Evolutionary conservation across 1,139 yeast genomes (phyloP).

Genomic region (Chernovozyma sophiae-reginae): DNA sequence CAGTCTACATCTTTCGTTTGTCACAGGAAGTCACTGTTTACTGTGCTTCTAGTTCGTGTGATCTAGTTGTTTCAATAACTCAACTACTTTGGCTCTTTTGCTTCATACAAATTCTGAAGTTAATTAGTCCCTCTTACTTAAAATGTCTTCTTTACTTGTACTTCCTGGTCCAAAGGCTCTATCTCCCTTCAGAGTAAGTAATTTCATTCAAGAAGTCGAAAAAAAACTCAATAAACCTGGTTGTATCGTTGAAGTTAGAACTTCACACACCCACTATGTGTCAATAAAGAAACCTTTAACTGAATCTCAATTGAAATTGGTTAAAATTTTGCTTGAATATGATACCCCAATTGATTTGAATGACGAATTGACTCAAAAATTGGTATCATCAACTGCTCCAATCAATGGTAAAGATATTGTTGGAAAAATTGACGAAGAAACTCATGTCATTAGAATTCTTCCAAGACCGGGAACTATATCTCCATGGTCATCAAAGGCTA

Average conservation of each 20-base stretch:
- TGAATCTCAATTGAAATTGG: slow-evolving; percentile 40
- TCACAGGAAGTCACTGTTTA: background rate
- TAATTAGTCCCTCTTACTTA: too few relatives aligned
- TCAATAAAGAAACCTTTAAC: slow-evolving; percentile 44
- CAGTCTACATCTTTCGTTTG: too few relatives aligned
- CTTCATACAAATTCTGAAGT: too few relatives aligned
- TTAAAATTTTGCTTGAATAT: slow-evolving; percentile 67
- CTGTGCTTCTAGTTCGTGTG: background rate
- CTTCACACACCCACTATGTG: slow-evolving; percentile 80
- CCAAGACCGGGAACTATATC: slow-evolving; percentile 97
- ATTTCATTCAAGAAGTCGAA: slow-evolving; percentile 69
- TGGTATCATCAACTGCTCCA: slow-evolving; percentile 29
- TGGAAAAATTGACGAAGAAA: slow-evolving; percentile 34
- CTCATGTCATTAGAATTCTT: slow-evolving; percentile 66
- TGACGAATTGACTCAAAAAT: slow-evolving; percentile 45
- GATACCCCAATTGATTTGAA: slow-evolving; percentile 60
- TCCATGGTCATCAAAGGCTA: slow-evolving; percentile 99
- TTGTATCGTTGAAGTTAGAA: slow-evolving; percentile 57
- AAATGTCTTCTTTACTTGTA: slow-evolving; percentile 38
- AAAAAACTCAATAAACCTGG: slow-evolving; percentile 60
- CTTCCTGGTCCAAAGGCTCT: slow-evolving; percentile 90
- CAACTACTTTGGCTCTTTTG: too few relatives aligned
- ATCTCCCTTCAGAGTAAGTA: slow-evolving; percentile 79
- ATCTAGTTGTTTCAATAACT: background rate
- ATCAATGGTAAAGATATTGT: slow-evolving; percentile 8